phyloP scores from a whole-genome alignment of 192 early-diverging fungal species.

The Paraglomus occultum region DNA sequence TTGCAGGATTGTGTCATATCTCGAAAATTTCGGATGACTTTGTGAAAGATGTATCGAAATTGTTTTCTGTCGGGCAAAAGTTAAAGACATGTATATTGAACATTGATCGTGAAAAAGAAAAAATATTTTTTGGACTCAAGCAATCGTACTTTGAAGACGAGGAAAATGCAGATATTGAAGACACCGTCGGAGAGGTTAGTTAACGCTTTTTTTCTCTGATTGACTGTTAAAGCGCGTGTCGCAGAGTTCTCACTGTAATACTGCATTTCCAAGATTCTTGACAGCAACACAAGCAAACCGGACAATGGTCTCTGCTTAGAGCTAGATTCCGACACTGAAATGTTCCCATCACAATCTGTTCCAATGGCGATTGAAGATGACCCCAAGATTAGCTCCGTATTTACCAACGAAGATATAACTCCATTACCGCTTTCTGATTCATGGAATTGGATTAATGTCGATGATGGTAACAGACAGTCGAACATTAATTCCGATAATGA shows the following conservation, averaged over 20 bases:
- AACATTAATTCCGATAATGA: conserved; percentile 42
- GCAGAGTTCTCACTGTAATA: conserved; percentile 12
- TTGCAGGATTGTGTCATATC: conserved; percentile 84
- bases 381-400: conserved; percentile 20
- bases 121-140: conserved; percentile 78
- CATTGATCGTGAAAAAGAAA: conserved; percentile 65
- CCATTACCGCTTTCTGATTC: conserved; percentile 40
- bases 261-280: conserved; percentile 26
- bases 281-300: conserved; percentile 36
- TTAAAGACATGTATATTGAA: conserved; percentile 80
- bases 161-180: conserved; percentile 38
- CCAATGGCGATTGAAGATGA: conserved; percentile 25
- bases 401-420: background rate
- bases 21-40: conserved; percentile 81
- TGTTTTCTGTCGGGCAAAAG: conserved; percentile 82
- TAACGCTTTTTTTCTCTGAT: background rate
- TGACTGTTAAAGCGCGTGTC: conserved; percentile 2
- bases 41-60: conserved; percentile 62
- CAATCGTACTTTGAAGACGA: conserved; percentile 72
- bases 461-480: conserved; percentile 19
- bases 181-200: conserved; percentile 29
- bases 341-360: background rate
- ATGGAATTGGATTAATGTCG: conserved; percentile 37
- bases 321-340: conserved; percentile 29
- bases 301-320: conserved; percentile 36